Evolutionary conservation across 768 basidiomycete genomes (phyloP).

Genomic region (Mycena sanguinolenta): DNA sequence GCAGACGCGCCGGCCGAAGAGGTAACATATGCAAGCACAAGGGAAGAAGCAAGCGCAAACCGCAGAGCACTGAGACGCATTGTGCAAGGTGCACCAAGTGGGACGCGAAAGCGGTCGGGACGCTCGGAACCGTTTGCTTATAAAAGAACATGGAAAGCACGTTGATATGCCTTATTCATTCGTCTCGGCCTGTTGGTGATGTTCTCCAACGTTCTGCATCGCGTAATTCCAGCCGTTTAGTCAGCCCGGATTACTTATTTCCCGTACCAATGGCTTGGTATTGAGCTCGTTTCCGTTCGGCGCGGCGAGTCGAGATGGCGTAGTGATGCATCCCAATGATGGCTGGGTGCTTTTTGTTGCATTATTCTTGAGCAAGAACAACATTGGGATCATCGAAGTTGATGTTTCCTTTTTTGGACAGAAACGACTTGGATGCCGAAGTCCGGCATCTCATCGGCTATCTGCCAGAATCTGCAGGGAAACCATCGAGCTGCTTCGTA

Average conservation of each 20-base stretch:
- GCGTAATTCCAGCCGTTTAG: constrained; percentile 23
- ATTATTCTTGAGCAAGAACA: neutral
- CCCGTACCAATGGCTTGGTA: neutral
- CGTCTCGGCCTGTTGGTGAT: constrained; percentile 24
- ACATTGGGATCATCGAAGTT: neutral
- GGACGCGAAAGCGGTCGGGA: constrained; percentile 7
- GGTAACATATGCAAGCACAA: constrained; percentile 4
- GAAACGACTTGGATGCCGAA: constrained; percentile 6
- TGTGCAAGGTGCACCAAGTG: constrained; percentile 6
- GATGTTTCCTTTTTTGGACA: constrained; percentile 14
- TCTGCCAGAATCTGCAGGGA: too few species aligned
- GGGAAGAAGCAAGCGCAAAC: constrained; percentile 25
- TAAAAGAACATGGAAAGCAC: constrained; percentile 22
- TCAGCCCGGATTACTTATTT: constrained; percentile 25
- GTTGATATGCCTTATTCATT: constrained; percentile 2
- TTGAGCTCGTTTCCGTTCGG: neutral
- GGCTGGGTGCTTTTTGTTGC: neutral
- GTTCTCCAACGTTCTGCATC: constrained; percentile 28
- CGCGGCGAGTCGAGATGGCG: neutral
- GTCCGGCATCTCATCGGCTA: neutral
- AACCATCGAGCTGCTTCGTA: too few species aligned
- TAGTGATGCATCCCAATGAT: neutral
- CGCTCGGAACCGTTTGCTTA: constrained; percentile 14
- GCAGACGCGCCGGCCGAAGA: constrained; percentile 6
- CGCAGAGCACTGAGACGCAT: constrained; percentile 37